A percentile compares a stretch with the other conserved stretches of the same genome.
These are phyloP conservation scores for Leccinum subrobustum DNA, from an alignment of 1,284 basidiomycete genomes.

Conservation along the genomic window DNA sequence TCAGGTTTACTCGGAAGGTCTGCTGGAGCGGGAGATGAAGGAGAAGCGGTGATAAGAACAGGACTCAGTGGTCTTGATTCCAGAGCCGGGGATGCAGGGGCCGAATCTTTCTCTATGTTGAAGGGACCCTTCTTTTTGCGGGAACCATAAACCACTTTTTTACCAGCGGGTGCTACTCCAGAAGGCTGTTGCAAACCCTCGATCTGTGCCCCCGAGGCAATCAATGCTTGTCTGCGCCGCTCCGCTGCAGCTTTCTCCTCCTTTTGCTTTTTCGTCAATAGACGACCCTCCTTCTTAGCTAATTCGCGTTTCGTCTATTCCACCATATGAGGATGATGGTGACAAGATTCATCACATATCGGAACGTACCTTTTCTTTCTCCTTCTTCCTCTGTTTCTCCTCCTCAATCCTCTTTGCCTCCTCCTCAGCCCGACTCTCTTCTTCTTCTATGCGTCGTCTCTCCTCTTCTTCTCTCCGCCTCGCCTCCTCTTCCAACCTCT, in stretches of 20 bases:
- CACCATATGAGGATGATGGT: slow-evolving; percentile 5
- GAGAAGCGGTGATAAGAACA: slow-evolving; percentile 31
- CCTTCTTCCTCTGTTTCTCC: slow-evolving; percentile 82
- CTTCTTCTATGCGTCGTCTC: slow-evolving; percentile 76
- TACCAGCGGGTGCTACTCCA: slow-evolving; percentile 48
- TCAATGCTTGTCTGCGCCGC: slow-evolving; percentile 86
- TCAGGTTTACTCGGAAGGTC: slow-evolving; percentile 29
- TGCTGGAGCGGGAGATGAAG: slow-evolving; percentile 27
- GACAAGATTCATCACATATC: slow-evolving; percentile 2
- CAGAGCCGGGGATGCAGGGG: slow-evolving; percentile 45
- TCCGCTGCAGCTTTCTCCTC: slow-evolving; percentile 92
- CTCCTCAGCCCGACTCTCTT: slow-evolving; percentile 75
- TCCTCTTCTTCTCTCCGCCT: slow-evolving; percentile 71
- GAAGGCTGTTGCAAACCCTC: slow-evolving; percentile 75
- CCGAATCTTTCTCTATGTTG: slow-evolving; percentile 41
- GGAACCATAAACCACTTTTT: slow-evolving; percentile 78
- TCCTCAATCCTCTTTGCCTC: slow-evolving; percentile 78
- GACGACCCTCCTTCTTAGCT: slow-evolving; percentile 86
- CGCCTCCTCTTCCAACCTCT: slow-evolving; percentile 81
- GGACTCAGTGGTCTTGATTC: slow-evolving; percentile 56
- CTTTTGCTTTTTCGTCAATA: slow-evolving; percentile 95
- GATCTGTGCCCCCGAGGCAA: slow-evolving; percentile 87
- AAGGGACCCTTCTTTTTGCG: slow-evolving; percentile 77
- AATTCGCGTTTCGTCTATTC: slow-evolving; percentile 77
- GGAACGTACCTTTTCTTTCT: slow-evolving; percentile 80